phyloP scores from a whole-genome alignment of 306 rosid species.

The Vigna mungo region DNA sequence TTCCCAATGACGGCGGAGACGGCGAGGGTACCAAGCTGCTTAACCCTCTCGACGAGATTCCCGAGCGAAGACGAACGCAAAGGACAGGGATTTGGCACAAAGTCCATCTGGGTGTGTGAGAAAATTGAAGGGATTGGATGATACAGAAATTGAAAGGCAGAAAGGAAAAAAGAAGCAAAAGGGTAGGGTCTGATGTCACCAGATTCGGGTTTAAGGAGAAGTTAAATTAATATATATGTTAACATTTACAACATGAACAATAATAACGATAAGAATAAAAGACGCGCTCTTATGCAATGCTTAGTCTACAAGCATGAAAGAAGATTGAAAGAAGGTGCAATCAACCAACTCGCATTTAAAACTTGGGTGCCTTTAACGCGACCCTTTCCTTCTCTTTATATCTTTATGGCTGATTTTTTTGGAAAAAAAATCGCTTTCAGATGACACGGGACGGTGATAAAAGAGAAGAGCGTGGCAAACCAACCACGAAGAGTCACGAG shows the following conservation, averaged over 20 bases:
- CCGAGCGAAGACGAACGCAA: conserved; percentile 56
- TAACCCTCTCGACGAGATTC: conserved; percentile 70
- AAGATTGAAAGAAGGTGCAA: conserved; percentile 50
- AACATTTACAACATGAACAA: neutral
- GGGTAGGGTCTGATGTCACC: conserved; percentile 25
- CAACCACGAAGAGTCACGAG: conserved; percentile 46
- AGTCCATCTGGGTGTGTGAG: conserved; percentile 63
- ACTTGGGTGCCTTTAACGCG: conserved; percentile 52
- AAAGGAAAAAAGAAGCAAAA: neutral
- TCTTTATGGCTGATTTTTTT: conserved; percentile 27
- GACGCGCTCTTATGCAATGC: conserved; percentile 45
- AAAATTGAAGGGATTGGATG: conserved; percentile 30
- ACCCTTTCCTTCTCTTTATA: conserved; percentile 25
- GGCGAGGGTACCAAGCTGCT: conserved; percentile 67
- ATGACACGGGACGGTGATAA: conserved; percentile 37
- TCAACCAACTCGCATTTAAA: conserved; percentile 94
- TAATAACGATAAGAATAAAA: neutral
- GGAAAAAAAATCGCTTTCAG: conserved; percentile 19
- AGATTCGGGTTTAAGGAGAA: conserved; percentile 52
- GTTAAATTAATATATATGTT: neutral
- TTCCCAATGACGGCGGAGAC: conserved; percentile 80
- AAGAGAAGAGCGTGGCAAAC: conserved; percentile 1
- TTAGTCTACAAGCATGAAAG: conserved; percentile 58
- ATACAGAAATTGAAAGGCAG: conserved; percentile 24
- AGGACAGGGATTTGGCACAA: conserved; percentile 66